A percentile compares a stretch with the other conserved stretches of the same genome.
Evolutionary conservation across 768 basidiomycete species (phyloP).

Genomic region (Cubamyces sp.): DNA sequence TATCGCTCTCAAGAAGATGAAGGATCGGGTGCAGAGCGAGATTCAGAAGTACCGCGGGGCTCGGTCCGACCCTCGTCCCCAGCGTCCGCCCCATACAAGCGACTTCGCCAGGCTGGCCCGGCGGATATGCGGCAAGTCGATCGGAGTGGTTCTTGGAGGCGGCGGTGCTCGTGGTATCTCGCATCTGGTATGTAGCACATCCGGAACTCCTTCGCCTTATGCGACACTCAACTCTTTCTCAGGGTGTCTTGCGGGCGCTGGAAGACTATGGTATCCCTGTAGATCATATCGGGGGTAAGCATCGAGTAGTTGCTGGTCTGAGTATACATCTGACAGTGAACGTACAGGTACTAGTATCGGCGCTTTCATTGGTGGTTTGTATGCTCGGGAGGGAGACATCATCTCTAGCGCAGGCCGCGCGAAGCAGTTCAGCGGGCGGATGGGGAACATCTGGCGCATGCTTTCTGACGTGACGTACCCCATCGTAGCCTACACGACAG

Average conservation of each 20-base stretch:
- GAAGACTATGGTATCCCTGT: slow-evolving; percentile 93
- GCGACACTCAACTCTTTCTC: slow-evolving; percentile 3
- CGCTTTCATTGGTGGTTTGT: slow-evolving; percentile 89
- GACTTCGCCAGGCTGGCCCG: slow-evolving; percentile 94
- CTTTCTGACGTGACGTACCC: slow-evolving; percentile 94
- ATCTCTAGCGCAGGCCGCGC: slow-evolving; percentile 83
- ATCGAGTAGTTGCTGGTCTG: background rate
- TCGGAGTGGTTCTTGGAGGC: slow-evolving; percentile 94
- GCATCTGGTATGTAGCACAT: slow-evolving; percentile 52
- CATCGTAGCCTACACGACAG: slow-evolving; percentile 90
- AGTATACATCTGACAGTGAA: background rate
- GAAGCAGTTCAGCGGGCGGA: slow-evolving; percentile 89
- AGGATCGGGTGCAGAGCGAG: slow-evolving; percentile 87
- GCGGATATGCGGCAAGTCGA: slow-evolving; percentile 88
- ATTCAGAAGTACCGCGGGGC: slow-evolving; percentile 85
- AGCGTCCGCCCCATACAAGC: slow-evolving; percentile 79
- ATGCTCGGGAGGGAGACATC: slow-evolving; percentile 92
- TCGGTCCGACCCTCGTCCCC: slow-evolving; percentile 62
- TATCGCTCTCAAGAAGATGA: slow-evolving; percentile 86
- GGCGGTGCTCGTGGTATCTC: slow-evolving; percentile 94
- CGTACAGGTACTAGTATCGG: slow-evolving; percentile 83
- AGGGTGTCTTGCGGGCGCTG: slow-evolving; percentile 93
- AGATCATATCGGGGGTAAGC: slow-evolving; percentile 83
- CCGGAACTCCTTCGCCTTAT: slow-evolving; percentile 41
- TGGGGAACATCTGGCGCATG: slow-evolving; percentile 94